Evolutionary conservation across 768 basidiomycete genomes (phyloP).

Genomic region (Ramaria rubella): DNA sequence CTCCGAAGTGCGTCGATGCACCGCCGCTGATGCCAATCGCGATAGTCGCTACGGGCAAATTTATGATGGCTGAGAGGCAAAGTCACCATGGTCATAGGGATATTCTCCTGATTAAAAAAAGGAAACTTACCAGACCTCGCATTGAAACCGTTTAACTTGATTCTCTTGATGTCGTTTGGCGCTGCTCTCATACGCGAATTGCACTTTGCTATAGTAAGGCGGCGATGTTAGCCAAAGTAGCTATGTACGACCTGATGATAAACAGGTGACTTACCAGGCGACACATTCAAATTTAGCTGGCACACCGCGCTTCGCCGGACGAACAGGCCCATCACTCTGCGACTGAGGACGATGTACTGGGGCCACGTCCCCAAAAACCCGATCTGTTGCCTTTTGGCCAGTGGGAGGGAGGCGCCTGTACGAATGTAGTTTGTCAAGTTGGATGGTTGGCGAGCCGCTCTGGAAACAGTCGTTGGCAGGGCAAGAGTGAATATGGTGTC

Average conservation of each 20-base stretch:
- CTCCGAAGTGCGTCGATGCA: too few relatives aligned
- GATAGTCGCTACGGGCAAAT: conserved; percentile 6
- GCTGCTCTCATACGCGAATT: conserved; percentile 4
- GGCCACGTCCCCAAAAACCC: too few relatives aligned
- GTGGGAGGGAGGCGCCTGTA: too few relatives aligned
- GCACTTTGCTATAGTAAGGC: background rate
- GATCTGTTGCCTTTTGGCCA: too few relatives aligned
- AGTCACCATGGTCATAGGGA: background rate
- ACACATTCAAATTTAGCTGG: conserved; percentile 9
- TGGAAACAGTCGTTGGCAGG: too few relatives aligned
- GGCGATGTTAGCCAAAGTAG: background rate
- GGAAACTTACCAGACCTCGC: background rate
- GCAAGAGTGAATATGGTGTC: too few relatives aligned
- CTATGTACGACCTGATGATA: background rate
- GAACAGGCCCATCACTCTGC: too few relatives aligned
- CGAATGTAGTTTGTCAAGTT: too few relatives aligned
- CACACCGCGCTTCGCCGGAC: too few relatives aligned
- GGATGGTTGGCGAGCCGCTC: too few relatives aligned
- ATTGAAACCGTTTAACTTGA: conserved; percentile 5
- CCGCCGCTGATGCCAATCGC: conserved; percentile 8
- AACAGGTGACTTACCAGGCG: background rate
- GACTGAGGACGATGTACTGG: too few relatives aligned
- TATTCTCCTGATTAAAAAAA: background rate
- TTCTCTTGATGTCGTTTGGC: conserved; percentile 9
- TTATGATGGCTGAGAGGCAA: background rate